Evolutionary conservation across 805 yeast genomes (phyloP), one percentile per base, ranked within the genome.

Genomic region (Candida maris): DNA sequence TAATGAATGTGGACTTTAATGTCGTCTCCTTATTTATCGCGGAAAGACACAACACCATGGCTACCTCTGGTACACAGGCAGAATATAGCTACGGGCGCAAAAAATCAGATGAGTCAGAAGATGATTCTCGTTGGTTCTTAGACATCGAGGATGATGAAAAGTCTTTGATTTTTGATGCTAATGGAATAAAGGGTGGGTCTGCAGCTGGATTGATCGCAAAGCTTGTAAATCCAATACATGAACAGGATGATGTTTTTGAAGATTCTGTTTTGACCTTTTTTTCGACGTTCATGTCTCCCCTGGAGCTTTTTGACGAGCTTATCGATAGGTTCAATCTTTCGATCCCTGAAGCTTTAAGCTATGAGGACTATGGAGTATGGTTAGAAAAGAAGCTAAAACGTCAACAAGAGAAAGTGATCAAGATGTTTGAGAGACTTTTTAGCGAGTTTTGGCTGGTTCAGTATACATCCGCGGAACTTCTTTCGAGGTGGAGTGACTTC

Each of bases 261-360:
- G 65, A 80, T 5, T 73, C 87, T 0, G 76, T 89, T 64, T 62
- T 88, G 41, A 64, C 78, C n/a, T 79, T 94, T 0, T 85, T 87
- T 59, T 67, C 82, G 24, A 77, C 89, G 22, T 84, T 88, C 56
- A 73, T 81, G 65, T 70, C 82, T 3, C 72, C 93, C 2, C 59
- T 71, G 7, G 83, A 80, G 35, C 65, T 89, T 24, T 64, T 85
- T 28, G 69, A 70, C 27, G 55, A 74, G 28, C 61, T 86, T 48
- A 72, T 84, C 21, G 71, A 72, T 26, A 67, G 94, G 37, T 91
- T 80, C 59, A 71, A 79, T 37, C 61, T 77, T 12, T 76, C 75
- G 44, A 93, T 96, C 16, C 96, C 96, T 0, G 96, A 85, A 51
- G 95, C 94, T 0, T 62, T 91, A 41, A 77, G 85, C 41, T 85